phyloP scores from a whole-genome alignment of 2,329 filamentous ascomycete genomes.

The Nothomitra cinnamomea region DNA sequence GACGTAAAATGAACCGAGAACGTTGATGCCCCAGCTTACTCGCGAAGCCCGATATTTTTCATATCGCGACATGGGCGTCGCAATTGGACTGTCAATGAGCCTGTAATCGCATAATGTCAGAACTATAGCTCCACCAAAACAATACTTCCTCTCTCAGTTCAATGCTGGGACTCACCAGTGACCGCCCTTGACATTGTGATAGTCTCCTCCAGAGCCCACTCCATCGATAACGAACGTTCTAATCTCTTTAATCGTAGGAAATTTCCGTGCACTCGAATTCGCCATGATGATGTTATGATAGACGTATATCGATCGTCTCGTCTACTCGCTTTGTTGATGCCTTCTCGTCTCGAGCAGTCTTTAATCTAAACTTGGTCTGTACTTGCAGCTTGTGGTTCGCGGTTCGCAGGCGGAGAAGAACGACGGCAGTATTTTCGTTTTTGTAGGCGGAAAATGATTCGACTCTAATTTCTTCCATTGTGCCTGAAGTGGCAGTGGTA shows the following conservation, averaged over 20 bases:
- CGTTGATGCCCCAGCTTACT: slow-evolving; percentile 92
- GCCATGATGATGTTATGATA: slow-evolving; percentile 12
- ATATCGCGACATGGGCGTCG: slow-evolving; percentile 81
- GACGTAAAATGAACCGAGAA: slow-evolving; percentile 78
- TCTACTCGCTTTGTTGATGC: slow-evolving; percentile 4
- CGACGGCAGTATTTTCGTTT: background rate
- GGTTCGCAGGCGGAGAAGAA: background rate
- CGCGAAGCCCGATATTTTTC: slow-evolving; percentile 74
- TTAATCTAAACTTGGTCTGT: background rate
- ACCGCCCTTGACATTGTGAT: slow-evolving; percentile 68
- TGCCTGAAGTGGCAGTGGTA: too few relatives aligned
- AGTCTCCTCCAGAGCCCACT: slow-evolving; percentile 50
- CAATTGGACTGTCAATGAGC: slow-evolving; percentile 83
- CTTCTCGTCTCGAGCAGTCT: too few relatives aligned
- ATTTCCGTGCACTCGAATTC: slow-evolving; percentile 29
- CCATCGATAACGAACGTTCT: slow-evolving; percentile 44
- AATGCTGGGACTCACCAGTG: slow-evolving; percentile 13
- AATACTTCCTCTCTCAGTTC: slow-evolving; percentile 22
- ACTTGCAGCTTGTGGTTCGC: background rate
- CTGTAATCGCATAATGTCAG: slow-evolving; percentile 32
- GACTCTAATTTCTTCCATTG: too few relatives aligned
- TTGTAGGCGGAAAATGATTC: too few relatives aligned
- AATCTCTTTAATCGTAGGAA: slow-evolving; percentile 61
- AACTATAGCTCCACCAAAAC: background rate
- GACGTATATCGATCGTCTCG: too few relatives aligned